Conservation (phyloP, 192 early-diverging fungal species). For the Umbelopsis isabellina region DNA sequence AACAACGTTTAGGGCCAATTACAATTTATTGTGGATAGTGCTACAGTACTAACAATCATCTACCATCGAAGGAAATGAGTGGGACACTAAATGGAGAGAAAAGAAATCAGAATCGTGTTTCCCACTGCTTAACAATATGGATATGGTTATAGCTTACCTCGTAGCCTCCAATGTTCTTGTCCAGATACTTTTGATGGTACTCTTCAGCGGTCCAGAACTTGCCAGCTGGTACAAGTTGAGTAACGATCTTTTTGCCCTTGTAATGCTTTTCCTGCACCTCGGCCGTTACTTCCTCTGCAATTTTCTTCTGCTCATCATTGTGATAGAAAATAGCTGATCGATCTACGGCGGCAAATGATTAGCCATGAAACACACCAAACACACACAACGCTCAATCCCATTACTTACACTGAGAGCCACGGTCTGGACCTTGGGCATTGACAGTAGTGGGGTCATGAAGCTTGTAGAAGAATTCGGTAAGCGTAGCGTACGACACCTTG, state of each 20-base stretch:
- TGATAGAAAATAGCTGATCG: slow-evolving; percentile 88
- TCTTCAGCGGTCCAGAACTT: slow-evolving; percentile 84
- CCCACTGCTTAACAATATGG: background rate
- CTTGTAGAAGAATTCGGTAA: slow-evolving; percentile 84
- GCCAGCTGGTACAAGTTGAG: slow-evolving; percentile 70
- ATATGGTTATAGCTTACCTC: slow-evolving; percentile 43
- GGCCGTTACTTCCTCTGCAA: slow-evolving; percentile 75
- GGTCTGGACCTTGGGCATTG: slow-evolving; percentile 85
- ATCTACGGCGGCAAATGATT: slow-evolving; percentile 42
- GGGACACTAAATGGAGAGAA: slow-evolving; percentile 35
- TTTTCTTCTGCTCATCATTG: slow-evolving; percentile 67
- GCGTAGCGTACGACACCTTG: slow-evolving; percentile 69
- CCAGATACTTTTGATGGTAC: slow-evolving; percentile 66
- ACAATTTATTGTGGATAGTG: too few species aligned
- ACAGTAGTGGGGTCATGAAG: slow-evolving; percentile 87
- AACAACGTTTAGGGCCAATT: too few species aligned
- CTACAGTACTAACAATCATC: background rate
- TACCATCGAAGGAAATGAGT: slow-evolving; percentile 47
- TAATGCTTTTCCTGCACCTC: slow-evolving; percentile 66
- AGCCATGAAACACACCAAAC: too few species aligned
- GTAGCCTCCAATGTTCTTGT: slow-evolving; percentile 75
- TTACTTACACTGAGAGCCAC: slow-evolving; percentile 76
- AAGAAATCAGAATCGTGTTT: background rate
- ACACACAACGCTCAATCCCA: too few species aligned
- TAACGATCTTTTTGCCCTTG: slow-evolving; percentile 60